Evolutionary conservation across 2,329 filamentous ascomycete species (phyloP).

Genomic region (Corniculantispora saksenae): DNA sequence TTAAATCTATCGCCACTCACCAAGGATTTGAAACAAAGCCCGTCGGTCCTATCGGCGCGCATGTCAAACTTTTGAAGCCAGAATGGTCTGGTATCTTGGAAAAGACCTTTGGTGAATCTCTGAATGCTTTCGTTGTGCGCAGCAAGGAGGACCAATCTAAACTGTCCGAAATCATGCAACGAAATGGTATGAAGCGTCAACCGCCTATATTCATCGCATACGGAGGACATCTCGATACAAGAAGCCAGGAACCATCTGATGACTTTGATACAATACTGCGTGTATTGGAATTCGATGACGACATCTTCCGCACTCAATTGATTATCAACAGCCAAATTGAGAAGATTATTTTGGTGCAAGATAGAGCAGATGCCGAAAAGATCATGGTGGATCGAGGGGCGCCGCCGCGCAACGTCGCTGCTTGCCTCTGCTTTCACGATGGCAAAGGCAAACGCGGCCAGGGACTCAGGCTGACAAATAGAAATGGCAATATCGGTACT

Average conservation of each 20-base stretch:
- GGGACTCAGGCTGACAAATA: constrained; percentile 59
- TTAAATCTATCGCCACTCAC: constrained; percentile 71
- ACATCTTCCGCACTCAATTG: constrained; percentile 75
- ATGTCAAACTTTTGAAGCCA: constrained; percentile 74
- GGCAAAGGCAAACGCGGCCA: constrained; percentile 52
- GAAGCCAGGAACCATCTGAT: constrained; percentile 67
- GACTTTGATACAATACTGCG: constrained; percentile 77
- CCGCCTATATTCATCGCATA: constrained; percentile 43
- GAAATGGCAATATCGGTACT: constrained; percentile 42
- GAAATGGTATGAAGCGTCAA: constrained; percentile 52
- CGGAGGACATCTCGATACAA: constrained; percentile 37
- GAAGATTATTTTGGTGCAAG: constrained; percentile 75
- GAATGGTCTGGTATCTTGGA: constrained; percentile 86
- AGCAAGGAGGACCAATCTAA: constrained; percentile 73
- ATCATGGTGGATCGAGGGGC: constrained; percentile 65
- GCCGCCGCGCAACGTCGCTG: constrained; percentile 68
- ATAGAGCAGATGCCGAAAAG: constrained; percentile 64
- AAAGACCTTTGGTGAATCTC: constrained; percentile 65
- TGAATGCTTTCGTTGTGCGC: constrained; percentile 81
- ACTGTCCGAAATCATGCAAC: constrained; percentile 66
- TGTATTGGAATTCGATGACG: constrained; percentile 78
- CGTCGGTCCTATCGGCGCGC: constrained; percentile 78
- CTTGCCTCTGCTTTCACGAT: constrained; percentile 71
- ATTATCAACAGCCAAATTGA: constrained; percentile 84
- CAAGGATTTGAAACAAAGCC: constrained; percentile 68